Percentiles rank a stretch among this genome's conserved stretches.
These are phyloP conservation scores for Plasmodium fragile DNA, from an alignment of 169 alveolate genomes.

Conservation along the genomic window DNA sequence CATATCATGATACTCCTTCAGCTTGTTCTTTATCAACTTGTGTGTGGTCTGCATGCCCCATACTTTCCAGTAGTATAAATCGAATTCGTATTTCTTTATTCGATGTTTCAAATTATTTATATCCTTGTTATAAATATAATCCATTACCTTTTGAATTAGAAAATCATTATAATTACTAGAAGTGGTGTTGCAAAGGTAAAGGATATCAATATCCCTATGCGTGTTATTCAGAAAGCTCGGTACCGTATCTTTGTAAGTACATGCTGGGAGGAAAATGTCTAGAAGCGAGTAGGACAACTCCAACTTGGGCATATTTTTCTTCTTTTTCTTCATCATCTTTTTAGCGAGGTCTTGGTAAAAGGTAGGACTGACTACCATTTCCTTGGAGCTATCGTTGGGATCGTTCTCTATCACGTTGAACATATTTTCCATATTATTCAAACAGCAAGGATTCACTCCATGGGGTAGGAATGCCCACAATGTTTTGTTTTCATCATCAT, in stretches of 20 bases:
- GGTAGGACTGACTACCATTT: background rate
- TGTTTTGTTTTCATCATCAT: conserved; percentile 30
- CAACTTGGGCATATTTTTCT: background rate
- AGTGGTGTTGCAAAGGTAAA: conserved; percentile 47
- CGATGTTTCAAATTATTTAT: conserved; percentile 12
- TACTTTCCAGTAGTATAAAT: conserved; percentile 59
- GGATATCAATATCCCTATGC: conserved; percentile 57
- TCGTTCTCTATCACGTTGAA: background rate
- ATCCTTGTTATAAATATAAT: conserved; percentile 55
- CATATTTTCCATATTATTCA: background rate
- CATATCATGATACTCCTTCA: conserved; percentile 18
- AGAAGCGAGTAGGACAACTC: conserved; percentile 39
- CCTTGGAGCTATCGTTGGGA: background rate
- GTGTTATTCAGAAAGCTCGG: background rate
- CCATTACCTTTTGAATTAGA: conserved; percentile 61
- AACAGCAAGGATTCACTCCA: conserved; percentile 66
- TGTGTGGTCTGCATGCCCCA: conserved; percentile 77
- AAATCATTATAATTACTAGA: conserved; percentile 62
- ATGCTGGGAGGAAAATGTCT: conserved; percentile 31
- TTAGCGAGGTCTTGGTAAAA: conserved; percentile 33
- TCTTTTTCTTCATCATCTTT: background rate
- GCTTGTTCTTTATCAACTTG: conserved; percentile 51
- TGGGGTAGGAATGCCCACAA: conserved; percentile 74
- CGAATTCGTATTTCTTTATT: conserved; percentile 46
- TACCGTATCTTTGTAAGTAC: conserved; percentile 13